Evolutionary conservation across 1,139 yeast genomes (phyloP).

Genomic region (Protomyces inundatus): DNA sequence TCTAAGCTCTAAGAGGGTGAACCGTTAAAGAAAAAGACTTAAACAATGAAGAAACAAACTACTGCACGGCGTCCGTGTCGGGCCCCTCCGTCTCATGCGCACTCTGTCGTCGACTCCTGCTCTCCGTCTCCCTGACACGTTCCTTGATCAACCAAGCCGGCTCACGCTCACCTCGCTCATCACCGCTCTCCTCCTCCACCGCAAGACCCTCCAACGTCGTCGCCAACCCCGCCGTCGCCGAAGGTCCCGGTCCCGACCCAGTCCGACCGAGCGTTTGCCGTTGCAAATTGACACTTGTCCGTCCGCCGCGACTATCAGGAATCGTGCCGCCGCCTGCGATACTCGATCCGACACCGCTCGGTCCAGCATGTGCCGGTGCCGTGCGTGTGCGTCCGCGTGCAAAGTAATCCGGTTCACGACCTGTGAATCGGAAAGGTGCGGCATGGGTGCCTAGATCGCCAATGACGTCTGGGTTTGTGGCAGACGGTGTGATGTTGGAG

Average conservation of each 20-base stretch:
- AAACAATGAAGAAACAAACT: background rate
- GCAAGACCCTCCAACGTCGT: background rate
- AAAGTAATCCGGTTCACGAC: slow-evolving; percentile 22
- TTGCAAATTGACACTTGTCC: background rate
- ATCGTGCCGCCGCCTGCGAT: background rate
- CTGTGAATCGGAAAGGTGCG: slow-evolving; percentile 18
- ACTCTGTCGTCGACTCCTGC: background rate
- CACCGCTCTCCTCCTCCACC: background rate
- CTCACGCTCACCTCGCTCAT: background rate
- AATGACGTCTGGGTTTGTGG: background rate
- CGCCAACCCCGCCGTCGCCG: background rate
- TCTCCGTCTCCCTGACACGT: background rate
- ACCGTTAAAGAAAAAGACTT: no score
- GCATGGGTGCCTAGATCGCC: slow-evolving; percentile 15
- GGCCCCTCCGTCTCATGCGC: background rate
- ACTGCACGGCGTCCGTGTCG: background rate
- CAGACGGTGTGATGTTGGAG: slow-evolving; percentile 3
- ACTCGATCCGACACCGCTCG: background rate
- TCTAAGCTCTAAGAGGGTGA: no score
- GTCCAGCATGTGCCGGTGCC: background rate
- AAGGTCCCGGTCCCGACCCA: background rate
- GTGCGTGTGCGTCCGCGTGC: slow-evolving; percentile 3
- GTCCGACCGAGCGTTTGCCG: background rate
- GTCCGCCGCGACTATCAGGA: background rate
- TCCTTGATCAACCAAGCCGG: background rate